phyloP scores from a whole-genome alignment of 2,329 filamentous ascomycete species.

The Monilinia fructigena region DNA sequence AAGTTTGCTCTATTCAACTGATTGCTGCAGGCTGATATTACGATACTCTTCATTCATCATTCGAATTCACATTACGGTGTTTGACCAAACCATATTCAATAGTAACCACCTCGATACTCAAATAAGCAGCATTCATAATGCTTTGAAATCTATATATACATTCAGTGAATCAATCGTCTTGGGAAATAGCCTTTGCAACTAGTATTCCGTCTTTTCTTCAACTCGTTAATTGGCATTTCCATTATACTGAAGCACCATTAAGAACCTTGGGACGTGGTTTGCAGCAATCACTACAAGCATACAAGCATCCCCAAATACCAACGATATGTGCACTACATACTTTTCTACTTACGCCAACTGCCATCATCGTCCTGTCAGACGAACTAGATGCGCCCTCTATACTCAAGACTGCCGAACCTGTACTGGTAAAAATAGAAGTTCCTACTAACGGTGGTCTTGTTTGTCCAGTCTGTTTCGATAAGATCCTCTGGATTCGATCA shows the following conservation, averaged over 20 bases:
- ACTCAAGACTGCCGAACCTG: not conserved
- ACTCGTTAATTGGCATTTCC: too few species aligned
- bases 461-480: conserved; percentile 12
- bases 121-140: not conserved
- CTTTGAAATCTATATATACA: not conserved
- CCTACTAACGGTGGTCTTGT: conserved; percentile 1
- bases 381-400: conserved; percentile 7
- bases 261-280: too few species aligned
- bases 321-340: conserved; percentile 17
- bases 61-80: not conserved
- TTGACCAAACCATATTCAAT: not conserved
- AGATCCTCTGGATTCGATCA: conserved; percentile 15
- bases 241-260: not conserved
- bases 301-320: not conserved
- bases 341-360: conserved; percentile 18
- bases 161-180: not conserved
- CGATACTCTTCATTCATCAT: not conserved
- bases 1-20: not conserved
- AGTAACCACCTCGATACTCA: not conserved
- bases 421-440: conserved; percentile 9
- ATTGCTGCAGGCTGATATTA: not conserved
- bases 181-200: not conserved
- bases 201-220: too few species aligned
- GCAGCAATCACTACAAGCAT: not conserved
- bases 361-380: conserved; percentile 1